Evolutionary conservation across 1,139 yeast species (phyloP).

Genomic region (Geotrichum fermentans): DNA sequence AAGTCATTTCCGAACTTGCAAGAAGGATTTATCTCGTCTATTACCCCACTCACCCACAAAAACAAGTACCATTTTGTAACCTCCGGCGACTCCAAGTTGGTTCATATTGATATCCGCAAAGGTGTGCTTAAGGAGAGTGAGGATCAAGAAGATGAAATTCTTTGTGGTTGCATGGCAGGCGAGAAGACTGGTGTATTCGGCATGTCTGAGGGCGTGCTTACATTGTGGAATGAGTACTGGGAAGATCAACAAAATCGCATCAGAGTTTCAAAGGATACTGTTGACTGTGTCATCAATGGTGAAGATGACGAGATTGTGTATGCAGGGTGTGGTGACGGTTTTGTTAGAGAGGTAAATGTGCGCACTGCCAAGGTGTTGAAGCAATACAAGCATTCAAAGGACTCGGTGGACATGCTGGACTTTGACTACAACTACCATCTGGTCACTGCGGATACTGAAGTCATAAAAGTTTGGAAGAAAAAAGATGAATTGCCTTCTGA

Average conservation of each 20-base stretch:
- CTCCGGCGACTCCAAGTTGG: conserved; percentile 76
- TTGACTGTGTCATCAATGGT: conserved; percentile 73
- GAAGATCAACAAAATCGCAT: conserved; percentile 80
- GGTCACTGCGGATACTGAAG: conserved; percentile 79
- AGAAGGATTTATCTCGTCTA: conserved; percentile 61
- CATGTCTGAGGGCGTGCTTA: conserved; percentile 88
- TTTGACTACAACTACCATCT: conserved; percentile 74
- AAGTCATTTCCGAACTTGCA: conserved; percentile 50
- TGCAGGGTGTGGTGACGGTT: conserved; percentile 88
- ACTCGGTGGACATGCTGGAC: conserved; percentile 71
- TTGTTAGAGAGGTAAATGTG: conserved; percentile 61
- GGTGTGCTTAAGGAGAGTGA: conserved; percentile 59
- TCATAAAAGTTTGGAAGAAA: conserved; percentile 63
- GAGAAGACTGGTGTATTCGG: conserved; percentile 69
- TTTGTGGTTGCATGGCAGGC: conserved; percentile 60
- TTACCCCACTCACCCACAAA: conserved; percentile 49
- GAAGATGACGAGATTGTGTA: conserved; percentile 69
- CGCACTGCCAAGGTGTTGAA: conserved; percentile 62
- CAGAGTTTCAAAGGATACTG: conserved; percentile 65
- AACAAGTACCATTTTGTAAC: conserved; percentile 80
- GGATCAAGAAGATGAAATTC: conserved; percentile 88
- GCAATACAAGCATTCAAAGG: conserved; percentile 57
- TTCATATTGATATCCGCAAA: conserved; percentile 75
- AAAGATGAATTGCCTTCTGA: conserved; percentile 24
- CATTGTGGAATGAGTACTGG: conserved; percentile 73